A percentile compares a stretch with the other conserved stretches of the same genome.
phyloP scores from a whole-genome alignment of 306 rosid genomes.

The Glycyrrhiza uralensis region DNA sequence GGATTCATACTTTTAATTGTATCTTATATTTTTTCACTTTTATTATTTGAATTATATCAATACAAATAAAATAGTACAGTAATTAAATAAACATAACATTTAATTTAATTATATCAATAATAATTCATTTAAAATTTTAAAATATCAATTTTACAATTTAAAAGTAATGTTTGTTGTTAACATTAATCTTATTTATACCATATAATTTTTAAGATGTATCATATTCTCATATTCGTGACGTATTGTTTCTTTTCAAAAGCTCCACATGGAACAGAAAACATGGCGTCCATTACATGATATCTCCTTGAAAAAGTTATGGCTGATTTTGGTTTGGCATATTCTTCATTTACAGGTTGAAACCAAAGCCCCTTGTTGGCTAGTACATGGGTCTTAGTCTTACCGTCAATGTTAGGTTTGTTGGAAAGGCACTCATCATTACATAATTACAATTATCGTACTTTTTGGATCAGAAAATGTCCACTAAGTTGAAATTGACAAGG shows the following conservation, averaged over 20 bases:
- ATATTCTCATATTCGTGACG: no score
- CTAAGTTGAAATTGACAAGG: neutral
- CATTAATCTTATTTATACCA: no score
- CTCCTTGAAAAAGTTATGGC: neutral
- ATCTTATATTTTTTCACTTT: no score
- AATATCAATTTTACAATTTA: no score
- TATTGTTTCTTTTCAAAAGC: neutral
- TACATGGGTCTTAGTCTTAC: neutral
- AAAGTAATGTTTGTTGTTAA: no score
- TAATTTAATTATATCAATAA: no score
- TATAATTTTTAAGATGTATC: no score
- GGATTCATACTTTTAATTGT: no score
- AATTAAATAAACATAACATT: no score
- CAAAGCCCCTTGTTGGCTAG: neutral
- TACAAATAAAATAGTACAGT: no score
- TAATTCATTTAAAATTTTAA: no score
- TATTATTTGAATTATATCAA: no score
- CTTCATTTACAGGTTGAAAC: neutral
- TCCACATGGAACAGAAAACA: neutral
- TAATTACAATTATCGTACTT: neutral
- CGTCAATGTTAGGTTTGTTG: constrained; percentile 29
- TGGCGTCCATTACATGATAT: neutral
- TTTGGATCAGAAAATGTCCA: neutral
- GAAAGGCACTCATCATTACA: constrained; percentile 32
- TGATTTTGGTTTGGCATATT: neutral